Percentiles rank a stretch among this genome's conserved stretches.
phyloP scores from a whole-genome alignment of 768 basidiomycete species.

The Tylopilus sp. region DNA sequence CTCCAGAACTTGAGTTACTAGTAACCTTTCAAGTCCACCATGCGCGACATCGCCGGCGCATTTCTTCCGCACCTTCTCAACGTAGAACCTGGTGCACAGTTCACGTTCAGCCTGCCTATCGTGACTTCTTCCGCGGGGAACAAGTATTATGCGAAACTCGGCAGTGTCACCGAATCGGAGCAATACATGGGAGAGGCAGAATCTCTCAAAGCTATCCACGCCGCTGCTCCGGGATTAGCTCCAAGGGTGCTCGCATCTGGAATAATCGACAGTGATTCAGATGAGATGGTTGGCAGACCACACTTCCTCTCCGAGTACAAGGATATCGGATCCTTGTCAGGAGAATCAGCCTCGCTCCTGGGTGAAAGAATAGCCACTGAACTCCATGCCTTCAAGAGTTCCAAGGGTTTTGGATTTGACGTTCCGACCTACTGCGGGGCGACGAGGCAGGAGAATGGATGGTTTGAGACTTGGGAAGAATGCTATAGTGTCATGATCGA shows the following conservation, averaged over 20 bases:
- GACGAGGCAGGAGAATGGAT: conserved; percentile 68
- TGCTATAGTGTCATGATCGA: conserved; percentile 63
- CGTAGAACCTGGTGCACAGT: conserved; percentile 50
- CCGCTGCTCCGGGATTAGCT: conserved; percentile 65
- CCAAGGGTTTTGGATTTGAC: conserved; percentile 62
- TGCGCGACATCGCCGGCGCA: conserved; percentile 15
- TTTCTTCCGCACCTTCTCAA: conserved; percentile 44
- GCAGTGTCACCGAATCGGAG: conserved; percentile 48
- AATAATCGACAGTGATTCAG: conserved; percentile 24
- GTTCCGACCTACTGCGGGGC: conserved; percentile 77
- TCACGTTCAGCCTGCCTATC: conserved; percentile 43
- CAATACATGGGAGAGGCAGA: conserved; percentile 69
- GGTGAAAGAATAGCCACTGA: conserved; percentile 65
- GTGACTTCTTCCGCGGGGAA: conserved; percentile 55
- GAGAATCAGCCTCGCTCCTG: conserved; percentile 44
- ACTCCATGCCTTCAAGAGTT: conserved; percentile 54
- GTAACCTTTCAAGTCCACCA: conserved; percentile 5
- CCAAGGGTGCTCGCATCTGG: conserved; percentile 57
- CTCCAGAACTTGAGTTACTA: no score
- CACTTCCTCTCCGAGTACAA: conserved; percentile 78
- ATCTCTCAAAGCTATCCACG: conserved; percentile 59
- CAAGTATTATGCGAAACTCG: conserved; percentile 62
- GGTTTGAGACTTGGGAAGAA: conserved; percentile 68
- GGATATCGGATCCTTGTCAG: conserved; percentile 47
- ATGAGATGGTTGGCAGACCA: conserved; percentile 39